Base-by-base conservation (phyloP, 208 protist genomes). In the Wallacemonas rigidus region DNA sequence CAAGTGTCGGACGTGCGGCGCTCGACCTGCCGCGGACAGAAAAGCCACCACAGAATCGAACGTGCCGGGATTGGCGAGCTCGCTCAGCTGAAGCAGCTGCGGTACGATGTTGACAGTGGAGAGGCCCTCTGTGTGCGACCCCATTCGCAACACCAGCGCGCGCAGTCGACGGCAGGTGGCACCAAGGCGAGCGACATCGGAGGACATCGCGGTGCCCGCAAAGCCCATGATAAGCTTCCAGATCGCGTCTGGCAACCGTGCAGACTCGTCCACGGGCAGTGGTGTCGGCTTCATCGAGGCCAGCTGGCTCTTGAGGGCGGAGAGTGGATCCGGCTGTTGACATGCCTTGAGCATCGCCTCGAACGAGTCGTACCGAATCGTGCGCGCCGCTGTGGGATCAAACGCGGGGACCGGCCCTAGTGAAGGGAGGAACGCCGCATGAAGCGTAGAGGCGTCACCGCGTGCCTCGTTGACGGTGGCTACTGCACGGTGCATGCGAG, bases 401-500 rank as follows among this genome's bases (percentile, higher is more conserved):
- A 38, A 50, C 38, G 51, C 5, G 8, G 9, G 38, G n/a, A n/a
- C 15, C 38, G 2, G 50, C n/a, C 9, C 15, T 38, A 2, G 17
- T 47, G 70, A 91, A 14, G 11, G 88, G 62, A 12, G 77, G 77
- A 2, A 79, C 82, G 14, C 45, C 39, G n/a, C 67, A 69, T 1
- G 77, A 55, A 38, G 69, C 54, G 9, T 65, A 48, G 12, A 6
- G 36, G 69, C 57, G 4, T 36, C 40, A 6, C 69, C 70, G 9
- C 77, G 77, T 0, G 87, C 80, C 4, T 82, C 76, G 35, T 81
- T 74, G 44, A 91, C 67, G 2, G 87, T 86, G 11, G 90, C 86
- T n/a, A 95, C 87, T 0, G 87, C 90, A 35, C 90, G 81, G 65
- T 86, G 88, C 8, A 69, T 75, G 44, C 78, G 74, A 1, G 43